Base-by-base conservation (phyloP, 164 flowering plant genomes). In the Stephania japonica region DNA sequence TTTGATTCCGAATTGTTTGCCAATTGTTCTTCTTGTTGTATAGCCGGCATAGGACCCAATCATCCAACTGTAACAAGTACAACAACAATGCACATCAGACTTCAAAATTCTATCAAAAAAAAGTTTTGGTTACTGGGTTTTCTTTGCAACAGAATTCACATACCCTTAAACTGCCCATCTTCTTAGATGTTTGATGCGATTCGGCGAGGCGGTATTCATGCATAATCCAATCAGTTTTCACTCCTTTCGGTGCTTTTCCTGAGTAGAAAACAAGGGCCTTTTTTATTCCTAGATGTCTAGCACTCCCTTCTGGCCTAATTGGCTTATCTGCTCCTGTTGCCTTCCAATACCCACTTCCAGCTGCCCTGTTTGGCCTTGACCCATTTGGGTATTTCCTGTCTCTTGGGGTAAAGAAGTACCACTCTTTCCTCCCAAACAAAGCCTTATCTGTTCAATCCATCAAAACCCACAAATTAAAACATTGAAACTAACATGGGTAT, bases 281-380 rank as follows among this genome's bases (percentile, higher is more conserved):
- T 72, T 79, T 79, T 61, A 76, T 66, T 7, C 78, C 81, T 10
- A 79, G 67, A n/a, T 64, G 65, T 67, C 24, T 71, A 14, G 73
- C 44, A 8, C 69, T 71, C 44, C 77, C 38, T 7, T 68, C 19
- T 6, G 76, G 75, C 12, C 63, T 49, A 11, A 79, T 73, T 24
- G 78, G 78, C 66, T 79, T 79, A 64, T 79, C 81, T 9, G 74
- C 71, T 16, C 81, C 81, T 32, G 81, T 79, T 18, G 81, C 76
- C 71, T 79, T 79, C 81, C 81, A 79, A 26, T 76, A 79, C 27
- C 81, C 81, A 16, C 72, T 71, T 13, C 69, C 72, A 5, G 81
- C 75, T 0, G 75, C 74, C 26, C 78, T 72, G 50, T 76, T 76
- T 21, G 74, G 78, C 26, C 78, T 69, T 32, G 72, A 72, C 5